Evolutionary conservation across 2,329 filamentous ascomycete genomes (phyloP), one percentile per base, ranked within the genome.

Genomic region (Cercospora sp.): DNA sequence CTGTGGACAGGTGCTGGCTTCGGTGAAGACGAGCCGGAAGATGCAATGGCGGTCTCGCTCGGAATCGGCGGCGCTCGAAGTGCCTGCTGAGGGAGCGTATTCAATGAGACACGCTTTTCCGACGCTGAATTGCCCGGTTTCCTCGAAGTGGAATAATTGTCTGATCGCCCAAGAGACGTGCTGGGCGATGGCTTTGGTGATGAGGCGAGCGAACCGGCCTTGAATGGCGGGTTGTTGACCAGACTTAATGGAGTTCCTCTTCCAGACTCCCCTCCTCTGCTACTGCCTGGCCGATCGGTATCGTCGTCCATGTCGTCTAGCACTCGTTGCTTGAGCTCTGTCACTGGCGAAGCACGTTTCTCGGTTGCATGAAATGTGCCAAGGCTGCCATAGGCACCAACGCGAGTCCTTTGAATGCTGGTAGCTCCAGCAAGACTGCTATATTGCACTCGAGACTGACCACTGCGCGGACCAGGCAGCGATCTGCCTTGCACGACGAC

Each of bases 141-240:
- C 26, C 64, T 64, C 18, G 69, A 68, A 31, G 62, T 64, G 26
- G 66, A 68, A 26, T 31, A 45, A 36, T 30, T 48, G 18, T 72
- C 71, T 10, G 68, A 66, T 51, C 70, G 31, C 13, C 64, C 71
- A 12, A 66, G 55, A 16, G 82, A 82, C 26, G 81, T 84, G 68
- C 85, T 82, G 31, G 86, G 86, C n/a, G 83, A 83, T 48, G 73
- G 72, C 42, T 72, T 72, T 51, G 75, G 71, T 18, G 73, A 74
- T 1, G 73, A 85, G 84, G 94, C 4, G n/a, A 98, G 84, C 1
- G 94, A 96, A 10, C 94, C 94, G 13, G 94, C 92, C 80, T 99
- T 99, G 83, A 99, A 99, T 0, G 94, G 94, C 74, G 96, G 92
- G 75, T 97, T 97, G 0, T 92, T 96, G 23, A 97, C 0, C 93